phyloP scores from a whole-genome alignment of 352 stramenopile species.

The Phytophthora ohioensis region DNA sequence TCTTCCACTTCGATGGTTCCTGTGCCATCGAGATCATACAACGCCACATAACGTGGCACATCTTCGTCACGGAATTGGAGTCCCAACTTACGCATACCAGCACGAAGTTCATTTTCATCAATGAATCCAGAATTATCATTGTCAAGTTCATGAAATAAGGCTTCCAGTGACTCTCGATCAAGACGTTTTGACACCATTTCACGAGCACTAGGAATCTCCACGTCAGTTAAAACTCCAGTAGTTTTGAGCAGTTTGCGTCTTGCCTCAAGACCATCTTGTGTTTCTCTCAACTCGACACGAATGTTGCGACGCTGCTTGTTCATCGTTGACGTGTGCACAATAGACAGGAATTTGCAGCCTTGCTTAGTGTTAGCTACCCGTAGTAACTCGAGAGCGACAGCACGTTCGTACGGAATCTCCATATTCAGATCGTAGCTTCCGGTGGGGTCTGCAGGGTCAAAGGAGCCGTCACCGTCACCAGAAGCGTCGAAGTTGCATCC shows the following conservation, averaged over 20 bases:
- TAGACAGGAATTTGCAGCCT: constrained; percentile 85
- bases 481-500: constrained; percentile 81
- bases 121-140: constrained; percentile 74
- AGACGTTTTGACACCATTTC: constrained; percentile 43
- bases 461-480: constrained; percentile 63
- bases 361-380: constrained; percentile 79
- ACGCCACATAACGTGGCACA: constrained; percentile 65
- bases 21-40: constrained; percentile 80
- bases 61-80: constrained; percentile 70
- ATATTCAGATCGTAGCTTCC: constrained; percentile 83
- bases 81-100: constrained; percentile 61
- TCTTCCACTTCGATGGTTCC: constrained; percentile 81
- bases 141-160: constrained; percentile 74
- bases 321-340: constrained; percentile 51
- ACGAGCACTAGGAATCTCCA: constrained; percentile 24
- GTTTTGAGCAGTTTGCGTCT: constrained; percentile 70
- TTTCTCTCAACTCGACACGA: constrained; percentile 70
- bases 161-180: constrained; percentile 56
- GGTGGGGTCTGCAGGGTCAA: constrained; percentile 75
- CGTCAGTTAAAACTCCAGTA: constrained; percentile 66
- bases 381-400: constrained; percentile 75
- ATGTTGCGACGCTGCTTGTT: constrained; percentile 64
- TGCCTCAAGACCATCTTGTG: constrained; percentile 45
- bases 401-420: constrained; percentile 77
- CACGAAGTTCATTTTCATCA: constrained; percentile 62